Conservation (phyloP, 306 rosid species). For the Parietaria judaica region DNA sequence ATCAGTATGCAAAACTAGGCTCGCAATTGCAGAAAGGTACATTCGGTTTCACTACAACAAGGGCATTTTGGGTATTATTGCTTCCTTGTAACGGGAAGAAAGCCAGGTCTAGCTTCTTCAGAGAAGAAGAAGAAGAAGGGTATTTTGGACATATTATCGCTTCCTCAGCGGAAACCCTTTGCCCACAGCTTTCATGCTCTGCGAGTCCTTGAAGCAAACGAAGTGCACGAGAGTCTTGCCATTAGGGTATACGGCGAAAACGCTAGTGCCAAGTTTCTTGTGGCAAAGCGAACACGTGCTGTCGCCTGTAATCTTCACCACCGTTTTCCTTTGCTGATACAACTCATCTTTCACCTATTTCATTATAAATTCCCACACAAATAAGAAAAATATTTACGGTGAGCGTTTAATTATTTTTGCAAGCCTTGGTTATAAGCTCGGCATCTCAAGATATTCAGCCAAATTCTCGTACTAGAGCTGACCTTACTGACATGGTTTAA, state of each 20-base stretch:
- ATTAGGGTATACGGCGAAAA: slow-evolving; percentile 85
- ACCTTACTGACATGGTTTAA: no score
- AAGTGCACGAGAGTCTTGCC: slow-evolving; percentile 91
- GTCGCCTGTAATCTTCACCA: slow-evolving; percentile 70
- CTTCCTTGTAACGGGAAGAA: slow-evolving; percentile 24
- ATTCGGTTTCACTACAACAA: not conserved
- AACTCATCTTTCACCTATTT: slow-evolving; percentile 85
- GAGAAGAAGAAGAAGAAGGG: not conserved
- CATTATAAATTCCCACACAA: not conserved
- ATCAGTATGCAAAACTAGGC: not conserved
- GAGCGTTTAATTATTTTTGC: no score
- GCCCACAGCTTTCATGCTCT: slow-evolving; percentile 75
- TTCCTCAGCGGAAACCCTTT: slow-evolving; percentile 58
- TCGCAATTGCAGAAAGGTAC: no score
- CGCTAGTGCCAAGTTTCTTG: slow-evolving; percentile 93
- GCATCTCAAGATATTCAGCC: no score
- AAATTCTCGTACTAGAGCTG: no score
- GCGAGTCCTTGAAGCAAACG: slow-evolving; percentile 89
- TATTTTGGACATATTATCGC: slow-evolving; percentile 21
- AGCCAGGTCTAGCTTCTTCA: no score
- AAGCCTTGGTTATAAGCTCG: no score
- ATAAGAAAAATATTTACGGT: not conserved
- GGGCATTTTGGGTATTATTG: slow-evolving; percentile 1
- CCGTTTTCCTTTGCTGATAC: slow-evolving; percentile 63
- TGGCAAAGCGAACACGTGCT: slow-evolving; percentile 91